Conservation (phyloP, 257 asterid species). For the Anisodus tanguticus region DNA sequence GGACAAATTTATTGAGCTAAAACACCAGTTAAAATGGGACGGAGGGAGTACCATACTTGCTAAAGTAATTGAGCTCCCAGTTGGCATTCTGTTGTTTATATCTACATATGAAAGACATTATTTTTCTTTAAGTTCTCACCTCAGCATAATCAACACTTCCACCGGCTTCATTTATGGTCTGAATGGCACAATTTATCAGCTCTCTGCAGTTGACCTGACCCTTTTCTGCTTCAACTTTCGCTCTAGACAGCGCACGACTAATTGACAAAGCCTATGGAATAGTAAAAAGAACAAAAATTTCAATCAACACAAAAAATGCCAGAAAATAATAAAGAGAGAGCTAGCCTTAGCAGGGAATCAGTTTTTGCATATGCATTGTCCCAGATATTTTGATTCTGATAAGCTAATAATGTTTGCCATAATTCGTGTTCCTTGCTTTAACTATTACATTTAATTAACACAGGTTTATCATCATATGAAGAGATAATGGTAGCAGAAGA, state of each 20-base stretch:
- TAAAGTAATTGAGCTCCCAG: background rate
- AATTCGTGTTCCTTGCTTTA: background rate
- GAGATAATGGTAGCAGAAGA: constrained; percentile 2
- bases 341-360: background rate
- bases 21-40: too few species aligned
- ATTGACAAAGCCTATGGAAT: constrained; percentile 74
- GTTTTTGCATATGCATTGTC: background rate
- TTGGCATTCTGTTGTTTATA: background rate
- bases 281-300: background rate
- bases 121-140: constrained; percentile 46
- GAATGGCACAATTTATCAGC: constrained; percentile 55
- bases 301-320: background rate
- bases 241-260: constrained; percentile 58
- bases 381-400: background rate
- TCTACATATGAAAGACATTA: background rate
- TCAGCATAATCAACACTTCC: constrained; percentile 90
- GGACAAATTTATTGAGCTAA: too few species aligned
- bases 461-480: background rate
- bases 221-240: constrained; percentile 62
- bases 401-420: background rate
- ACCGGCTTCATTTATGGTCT: constrained; percentile 62
- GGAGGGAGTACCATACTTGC: background rate
- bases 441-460: background rate
- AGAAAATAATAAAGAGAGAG: background rate
- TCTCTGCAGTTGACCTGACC: constrained; percentile 60